Percentiles rank a stretch among this genome's conserved stretches.
phyloP scores from a whole-genome alignment of 345 rosid species.

The Combretum micranthum region DNA sequence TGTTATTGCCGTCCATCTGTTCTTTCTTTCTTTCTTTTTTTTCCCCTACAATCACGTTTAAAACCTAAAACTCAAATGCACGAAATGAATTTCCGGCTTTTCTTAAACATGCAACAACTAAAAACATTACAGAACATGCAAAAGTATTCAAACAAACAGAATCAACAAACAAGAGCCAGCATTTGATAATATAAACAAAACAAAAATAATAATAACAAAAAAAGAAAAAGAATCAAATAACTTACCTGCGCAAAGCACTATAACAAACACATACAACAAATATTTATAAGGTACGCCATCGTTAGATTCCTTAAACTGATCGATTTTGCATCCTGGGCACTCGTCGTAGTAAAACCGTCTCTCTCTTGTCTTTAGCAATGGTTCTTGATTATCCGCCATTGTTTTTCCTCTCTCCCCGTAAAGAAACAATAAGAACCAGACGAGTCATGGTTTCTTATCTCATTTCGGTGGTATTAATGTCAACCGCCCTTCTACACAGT shows the following conservation, averaged over 20 bases:
- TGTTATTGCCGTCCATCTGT: too few species aligned
- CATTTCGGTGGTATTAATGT: too few species aligned
- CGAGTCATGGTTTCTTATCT: too few species aligned
- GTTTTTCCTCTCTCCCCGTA: too few species aligned
- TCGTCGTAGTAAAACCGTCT: conserved; percentile 8
- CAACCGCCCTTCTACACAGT: too few species aligned
- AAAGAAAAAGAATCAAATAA: neutral
- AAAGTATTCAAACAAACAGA: neutral
- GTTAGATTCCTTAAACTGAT: conserved; percentile 13
- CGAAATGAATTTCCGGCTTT: too few species aligned
- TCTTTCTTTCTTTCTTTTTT: too few species aligned
- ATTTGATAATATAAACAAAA: neutral
- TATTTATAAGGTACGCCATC: conserved; percentile 16
- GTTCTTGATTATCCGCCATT: neutral
- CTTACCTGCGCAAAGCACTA: conserved; percentile 24
- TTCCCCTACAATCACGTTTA: too few species aligned
- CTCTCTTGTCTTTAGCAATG: conserved; percentile 3
- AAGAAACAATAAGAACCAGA: neutral
- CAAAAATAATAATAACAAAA: neutral
- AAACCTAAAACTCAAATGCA: too few species aligned
- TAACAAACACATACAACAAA: conserved; percentile 17
- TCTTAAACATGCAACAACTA: neutral
- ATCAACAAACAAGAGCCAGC: neutral
- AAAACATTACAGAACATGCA: neutral
- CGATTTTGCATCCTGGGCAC: conserved; percentile 30